Base-by-base conservation (phyloP, 352 stramenopile species). In the Pythium plurisporium region DNA sequence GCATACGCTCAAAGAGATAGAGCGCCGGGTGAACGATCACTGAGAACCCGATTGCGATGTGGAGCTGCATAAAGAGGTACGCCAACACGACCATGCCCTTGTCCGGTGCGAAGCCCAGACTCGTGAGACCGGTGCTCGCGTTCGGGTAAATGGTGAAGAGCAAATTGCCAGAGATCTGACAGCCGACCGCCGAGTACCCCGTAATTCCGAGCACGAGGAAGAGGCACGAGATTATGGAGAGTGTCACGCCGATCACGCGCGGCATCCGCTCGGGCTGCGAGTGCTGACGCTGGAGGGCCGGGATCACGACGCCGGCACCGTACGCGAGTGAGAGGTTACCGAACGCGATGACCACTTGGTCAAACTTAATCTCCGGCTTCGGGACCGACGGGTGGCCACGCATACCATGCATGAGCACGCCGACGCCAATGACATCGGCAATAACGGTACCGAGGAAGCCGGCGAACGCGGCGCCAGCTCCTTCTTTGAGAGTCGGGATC, bases 281-380 rank as follows among this genome's bases (percentile, higher is more conserved):
- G 64, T 89, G 79, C 37, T 89, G 73, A 14, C 76, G 75, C 40
- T 85, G 73, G 19, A 89, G 62, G 22, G 76, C 68, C 1, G 79
- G 79, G 53, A 89, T 86, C 38, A 87, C 72, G 40, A 89, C 74
- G 46, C 70, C 76, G 27, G 76, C 79, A 19, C 69, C 76, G 59
- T 87, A 89, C 17, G 76, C 74, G 49, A 89, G 73, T 33, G 67
- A 79, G 17, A 88, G 61, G 63, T 85, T 88, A 42, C 78, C 78
- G 47, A 87, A 87, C 2, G 73, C 70, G 23, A 59, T 76, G 4
- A 70, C 70, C 2, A 87, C 68, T 51, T 86, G 72, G 14, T 73
- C 65, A 41, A 87, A 79, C 44, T 65, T 67, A 26, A 87, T 62
- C 0, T 77, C 59, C 4, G 78, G 76, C 42, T 46, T 53, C 3